Conservation (phyloP, 2,329 filamentous ascomycete genomes). For the Cladorrhinum sp. region DNA sequence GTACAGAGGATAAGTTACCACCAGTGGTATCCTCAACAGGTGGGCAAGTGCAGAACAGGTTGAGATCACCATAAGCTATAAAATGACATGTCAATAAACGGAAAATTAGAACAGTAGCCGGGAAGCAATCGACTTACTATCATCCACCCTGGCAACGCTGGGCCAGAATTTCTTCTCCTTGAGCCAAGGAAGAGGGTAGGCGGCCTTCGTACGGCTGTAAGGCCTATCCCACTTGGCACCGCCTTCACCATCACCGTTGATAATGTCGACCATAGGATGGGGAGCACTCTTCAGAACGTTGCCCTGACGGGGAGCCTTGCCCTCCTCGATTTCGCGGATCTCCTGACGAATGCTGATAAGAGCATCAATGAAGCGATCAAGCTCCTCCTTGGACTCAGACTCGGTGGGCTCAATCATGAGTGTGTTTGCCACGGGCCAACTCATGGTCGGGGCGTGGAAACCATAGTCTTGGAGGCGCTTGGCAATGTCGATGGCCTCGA, state of each 20-base stretch:
- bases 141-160: slow-evolving; percentile 78
- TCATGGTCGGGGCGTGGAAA: slow-evolving; percentile 97
- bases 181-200: slow-evolving; percentile 79
- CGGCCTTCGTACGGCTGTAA: slow-evolving; percentile 78
- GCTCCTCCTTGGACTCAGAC: slow-evolving; percentile 85
- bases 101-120: background rate
- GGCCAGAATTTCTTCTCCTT: slow-evolving; percentile 99
- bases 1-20: slow-evolving; percentile 23
- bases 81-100: slow-evolving; percentile 19
- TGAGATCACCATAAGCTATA: slow-evolving; percentile 80
- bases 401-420: slow-evolving; percentile 98
- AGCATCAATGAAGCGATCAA: slow-evolving; percentile 90
- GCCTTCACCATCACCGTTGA: slow-evolving; percentile 54
- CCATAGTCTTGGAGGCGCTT: slow-evolving; percentile 97
- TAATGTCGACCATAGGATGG: slow-evolving; percentile 78
- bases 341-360: slow-evolving; percentile 82
- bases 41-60: slow-evolving; percentile 92
- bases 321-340: slow-evolving; percentile 79
- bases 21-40: slow-evolving; percentile 67
- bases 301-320: slow-evolving; percentile 66
- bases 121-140: slow-evolving; percentile 60
- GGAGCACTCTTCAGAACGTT: slow-evolving; percentile 90
- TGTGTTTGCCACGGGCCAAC: slow-evolving; percentile 90
- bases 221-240: slow-evolving; percentile 70
- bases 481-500: slow-evolving; percentile 92